phyloP scores from a whole-genome alignment of 2,329 filamentous ascomycete species.

The Myriosclerotinia duriaeana region DNA sequence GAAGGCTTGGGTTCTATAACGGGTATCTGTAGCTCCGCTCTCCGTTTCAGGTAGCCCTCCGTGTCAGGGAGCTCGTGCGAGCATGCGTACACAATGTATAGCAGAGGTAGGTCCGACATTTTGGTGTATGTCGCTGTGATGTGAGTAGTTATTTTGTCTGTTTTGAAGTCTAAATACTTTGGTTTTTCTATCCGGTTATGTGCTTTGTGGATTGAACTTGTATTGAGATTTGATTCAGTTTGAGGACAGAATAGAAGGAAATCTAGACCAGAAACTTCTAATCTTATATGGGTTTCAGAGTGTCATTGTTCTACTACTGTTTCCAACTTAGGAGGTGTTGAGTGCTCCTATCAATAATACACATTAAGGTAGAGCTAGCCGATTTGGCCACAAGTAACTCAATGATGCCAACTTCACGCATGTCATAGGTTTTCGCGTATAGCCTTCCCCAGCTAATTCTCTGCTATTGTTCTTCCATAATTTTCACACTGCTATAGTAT shows the following conservation, averaged over 20 bases:
- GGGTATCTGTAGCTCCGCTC: neutral
- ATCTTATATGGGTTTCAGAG: too few relatives aligned
- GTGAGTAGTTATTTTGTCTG: neutral
- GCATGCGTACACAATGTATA: constrained; percentile 1
- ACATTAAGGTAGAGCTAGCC: too few relatives aligned
- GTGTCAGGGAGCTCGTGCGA: constrained; percentile 3
- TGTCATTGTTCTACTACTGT: neutral
- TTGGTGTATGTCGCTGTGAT: neutral
- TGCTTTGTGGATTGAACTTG: too few relatives aligned
- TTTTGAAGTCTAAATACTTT: neutral
- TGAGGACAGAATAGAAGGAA: neutral
- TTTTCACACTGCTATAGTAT: too few relatives aligned
- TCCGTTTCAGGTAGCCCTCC: neutral
- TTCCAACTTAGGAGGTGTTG: neutral
- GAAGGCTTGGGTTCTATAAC: neutral
- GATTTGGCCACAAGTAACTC: too few relatives aligned
- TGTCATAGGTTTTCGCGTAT: too few relatives aligned
- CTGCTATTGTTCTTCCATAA: too few relatives aligned
- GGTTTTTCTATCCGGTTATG: too few relatives aligned
- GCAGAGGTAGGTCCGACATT: neutral
- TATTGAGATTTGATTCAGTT: neutral
- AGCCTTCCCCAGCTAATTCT: too few relatives aligned
- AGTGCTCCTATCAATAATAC: too few relatives aligned
- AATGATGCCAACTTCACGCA: too few relatives aligned
- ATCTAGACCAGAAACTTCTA: neutral